Percentiles rank a stretch among this genome's conserved stretches.
Evolutionary conservation across 2,329 filamentous ascomycete species (phyloP).

Genomic region (Colletotrichum acutatum): DNA sequence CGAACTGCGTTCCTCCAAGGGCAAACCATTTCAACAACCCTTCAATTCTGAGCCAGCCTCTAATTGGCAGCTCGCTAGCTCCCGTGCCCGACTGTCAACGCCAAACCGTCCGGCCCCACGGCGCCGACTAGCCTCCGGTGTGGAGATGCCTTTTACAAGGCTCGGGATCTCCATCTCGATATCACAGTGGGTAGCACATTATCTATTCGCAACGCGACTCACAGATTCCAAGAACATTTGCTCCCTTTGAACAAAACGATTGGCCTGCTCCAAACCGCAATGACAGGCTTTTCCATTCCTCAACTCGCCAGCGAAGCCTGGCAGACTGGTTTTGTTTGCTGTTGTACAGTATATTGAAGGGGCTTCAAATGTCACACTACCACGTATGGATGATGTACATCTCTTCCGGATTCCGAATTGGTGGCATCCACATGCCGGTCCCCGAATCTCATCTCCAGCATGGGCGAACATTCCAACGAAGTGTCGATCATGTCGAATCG

Average conservation of each 20-base stretch:
- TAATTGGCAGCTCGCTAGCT: constrained; percentile 21
- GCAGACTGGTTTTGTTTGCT: background rate
- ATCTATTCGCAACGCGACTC: constrained; percentile 23
- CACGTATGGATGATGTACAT: background rate
- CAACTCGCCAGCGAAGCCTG: background rate
- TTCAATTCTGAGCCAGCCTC: background rate
- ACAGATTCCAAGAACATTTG: background rate
- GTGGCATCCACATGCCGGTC: constrained; percentile 4
- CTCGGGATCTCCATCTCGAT: background rate
- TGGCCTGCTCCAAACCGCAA: background rate
- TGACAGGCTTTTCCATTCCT: constrained; percentile 7
- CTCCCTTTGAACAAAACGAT: background rate
- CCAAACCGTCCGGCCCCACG: constrained; percentile 30
- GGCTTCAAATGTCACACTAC: background rate
- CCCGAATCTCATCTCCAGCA: background rate
- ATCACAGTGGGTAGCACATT: background rate
- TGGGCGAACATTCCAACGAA: constrained; percentile 14
- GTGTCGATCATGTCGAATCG: constrained; percentile 5
- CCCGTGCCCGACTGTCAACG: constrained; percentile 16
- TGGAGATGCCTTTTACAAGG: constrained; percentile 6
- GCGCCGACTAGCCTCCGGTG: constrained; percentile 12
- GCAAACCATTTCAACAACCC: constrained; percentile 2
- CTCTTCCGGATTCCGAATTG: background rate
- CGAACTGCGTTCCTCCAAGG: constrained; percentile 1
- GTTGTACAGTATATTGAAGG: background rate